Base-by-base conservation (phyloP, 2,329 filamentous ascomycete genomes). In the Xylaria sp. region DNA sequence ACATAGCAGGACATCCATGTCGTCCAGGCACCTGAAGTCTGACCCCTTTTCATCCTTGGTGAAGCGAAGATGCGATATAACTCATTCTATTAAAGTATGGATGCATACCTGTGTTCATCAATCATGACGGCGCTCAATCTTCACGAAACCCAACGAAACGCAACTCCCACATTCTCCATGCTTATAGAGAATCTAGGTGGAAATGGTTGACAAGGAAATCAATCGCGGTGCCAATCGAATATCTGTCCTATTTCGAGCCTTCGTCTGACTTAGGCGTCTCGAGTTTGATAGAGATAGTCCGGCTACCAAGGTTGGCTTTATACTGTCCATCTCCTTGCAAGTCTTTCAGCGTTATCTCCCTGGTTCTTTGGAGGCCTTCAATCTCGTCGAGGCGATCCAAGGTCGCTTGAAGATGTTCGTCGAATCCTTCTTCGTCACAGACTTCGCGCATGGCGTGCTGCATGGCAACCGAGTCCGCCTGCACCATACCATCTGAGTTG, bases 381-480 rank as follows among this genome's bases (percentile, higher is more conserved):
- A 84, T 81, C 59, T 76, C 80, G 10, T 77, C 71, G 46, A 84
- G 82, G 0, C 82, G 73, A 7, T 80, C 76, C 1, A 84, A 71
- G 0, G 82, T 84, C 1, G 75, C 80, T 60, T 80, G 75, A 2
- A 84, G 70, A 65, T 79, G 78, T 54, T 80, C 75, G 48, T 82
- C 79, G 65, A 85, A 84, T 9, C 80, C 80, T 13, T 76, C 73
- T 54, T 76, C 70, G 2, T 68, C 63, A 64, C 80, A 83, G 1
- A 84, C 76, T 57, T 83, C 76, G 48, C 79, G 76, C 70, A 84
- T 83, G 1, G 80, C 81, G 55, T 80, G 79, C 72, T 82, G 80
- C 82, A 84, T 84, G 5, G 81, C 80, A 4, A 84, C 80, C 0
- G 76, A 79, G 64, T 84, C 82, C 1, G 82, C 81, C 47, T 81